Evolutionary conservation across 2,329 filamentous ascomycete species (phyloP).

Genomic region (Curvularia lunata): DNA sequence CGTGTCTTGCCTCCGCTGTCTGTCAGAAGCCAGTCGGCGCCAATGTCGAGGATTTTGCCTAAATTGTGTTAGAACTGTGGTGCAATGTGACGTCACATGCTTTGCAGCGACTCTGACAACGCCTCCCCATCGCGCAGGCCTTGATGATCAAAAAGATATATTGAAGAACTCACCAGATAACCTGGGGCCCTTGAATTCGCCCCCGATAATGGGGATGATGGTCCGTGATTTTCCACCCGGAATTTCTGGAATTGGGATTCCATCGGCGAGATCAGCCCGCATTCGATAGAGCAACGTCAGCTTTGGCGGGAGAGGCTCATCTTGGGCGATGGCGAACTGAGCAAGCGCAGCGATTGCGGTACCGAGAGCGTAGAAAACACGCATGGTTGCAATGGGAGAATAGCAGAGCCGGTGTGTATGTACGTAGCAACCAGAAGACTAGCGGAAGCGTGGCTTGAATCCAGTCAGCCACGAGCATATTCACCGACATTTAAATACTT

Average conservation of each 20-base stretch:
- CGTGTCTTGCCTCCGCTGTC: slow-evolving; percentile 33
- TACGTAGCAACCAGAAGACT: background rate
- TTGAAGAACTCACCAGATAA: slow-evolving; percentile 27
- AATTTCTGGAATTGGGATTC: slow-evolving; percentile 30
- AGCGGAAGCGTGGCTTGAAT: background rate
- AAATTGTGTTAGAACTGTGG: slow-evolving; percentile 7
- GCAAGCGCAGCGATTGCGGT: slow-evolving; percentile 11
- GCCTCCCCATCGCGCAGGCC: background rate
- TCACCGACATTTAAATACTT: slow-evolving; percentile 1
- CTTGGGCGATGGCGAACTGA: slow-evolving; percentile 24
- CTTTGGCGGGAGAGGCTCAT: slow-evolving; percentile 22
- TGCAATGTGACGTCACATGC: slow-evolving; percentile 14
- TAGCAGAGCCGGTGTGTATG: background rate
- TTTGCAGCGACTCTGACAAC: background rate
- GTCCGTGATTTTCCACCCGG: slow-evolving; percentile 33
- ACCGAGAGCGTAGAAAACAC: slow-evolving; percentile 14
- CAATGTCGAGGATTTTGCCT: slow-evolving; percentile 45
- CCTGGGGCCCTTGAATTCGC: slow-evolving; percentile 37
- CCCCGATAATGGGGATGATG: slow-evolving; percentile 41
- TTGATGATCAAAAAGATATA: background rate
- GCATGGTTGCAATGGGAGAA: slow-evolving; percentile 16
- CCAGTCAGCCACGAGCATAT: background rate
- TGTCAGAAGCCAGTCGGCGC: slow-evolving; percentile 49
- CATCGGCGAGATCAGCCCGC: slow-evolving; percentile 26
- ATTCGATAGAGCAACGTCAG: slow-evolving; percentile 36